Conservation (phyloP, 495 filamentous ascomycete genomes). For the Penicillium coffeae region DNA sequence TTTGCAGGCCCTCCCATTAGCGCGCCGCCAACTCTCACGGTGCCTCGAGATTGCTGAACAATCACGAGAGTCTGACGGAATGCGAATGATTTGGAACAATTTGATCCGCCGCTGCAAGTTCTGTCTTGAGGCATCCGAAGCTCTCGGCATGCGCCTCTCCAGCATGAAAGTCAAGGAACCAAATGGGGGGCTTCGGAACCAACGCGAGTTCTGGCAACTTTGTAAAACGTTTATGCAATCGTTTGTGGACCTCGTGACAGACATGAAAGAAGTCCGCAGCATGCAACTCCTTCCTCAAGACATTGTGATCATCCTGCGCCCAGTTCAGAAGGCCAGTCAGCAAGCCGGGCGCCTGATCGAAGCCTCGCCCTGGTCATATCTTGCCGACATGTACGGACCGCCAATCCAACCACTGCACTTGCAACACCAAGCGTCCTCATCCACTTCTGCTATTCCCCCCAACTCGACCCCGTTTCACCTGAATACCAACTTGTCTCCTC, state of each 20-base stretch:
- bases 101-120: slow-evolving; percentile 61
- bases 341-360: slow-evolving; percentile 72
- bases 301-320: slow-evolving; percentile 65
- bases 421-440: slow-evolving; percentile 33
- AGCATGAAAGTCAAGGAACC: slow-evolving; percentile 81
- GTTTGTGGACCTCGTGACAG: slow-evolving; percentile 68
- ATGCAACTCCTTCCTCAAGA: slow-evolving; percentile 63
- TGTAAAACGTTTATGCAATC: slow-evolving; percentile 74
- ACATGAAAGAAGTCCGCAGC: slow-evolving; percentile 64
- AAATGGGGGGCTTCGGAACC: slow-evolving; percentile 61
- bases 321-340: slow-evolving; percentile 70
- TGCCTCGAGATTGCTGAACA: slow-evolving; percentile 45
- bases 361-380: slow-evolving; percentile 69
- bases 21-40: slow-evolving; percentile 58
- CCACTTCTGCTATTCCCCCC: slow-evolving; percentile 22
- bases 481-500: slow-evolving; percentile 34
- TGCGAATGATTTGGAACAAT: slow-evolving; percentile 63
- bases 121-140: slow-evolving; percentile 62
- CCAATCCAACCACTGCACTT: slow-evolving; percentile 33
- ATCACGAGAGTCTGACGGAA: slow-evolving; percentile 43
- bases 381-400: slow-evolving; percentile 44
- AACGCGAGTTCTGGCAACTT: slow-evolving; percentile 76
- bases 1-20: slow-evolving; percentile 60
- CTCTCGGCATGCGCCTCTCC: slow-evolving; percentile 66
- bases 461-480: slow-evolving; percentile 28